Evolutionary conservation across 2,329 filamentous ascomycete species (phyloP).

Genomic region (Emericellopsis cladophorae): DNA sequence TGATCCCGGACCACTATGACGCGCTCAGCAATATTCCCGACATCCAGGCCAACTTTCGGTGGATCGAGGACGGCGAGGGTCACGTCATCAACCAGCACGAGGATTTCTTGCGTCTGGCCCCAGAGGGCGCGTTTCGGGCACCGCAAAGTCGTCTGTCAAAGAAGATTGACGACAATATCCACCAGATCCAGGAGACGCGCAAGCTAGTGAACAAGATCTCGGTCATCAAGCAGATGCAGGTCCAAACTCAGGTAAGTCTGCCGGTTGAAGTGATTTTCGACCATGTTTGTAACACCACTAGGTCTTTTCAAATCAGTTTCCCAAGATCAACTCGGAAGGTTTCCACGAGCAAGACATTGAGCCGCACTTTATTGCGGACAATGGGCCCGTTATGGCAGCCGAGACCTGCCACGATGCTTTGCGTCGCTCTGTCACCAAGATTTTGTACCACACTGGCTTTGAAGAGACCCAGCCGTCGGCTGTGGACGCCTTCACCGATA

Average conservation of each 20-base stretch:
- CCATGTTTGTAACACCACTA: constrained; percentile 17
- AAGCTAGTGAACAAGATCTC: constrained; percentile 94
- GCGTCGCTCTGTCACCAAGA: constrained; percentile 82
- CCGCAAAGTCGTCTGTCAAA: constrained; percentile 61
- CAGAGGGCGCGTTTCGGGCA: constrained; percentile 61
- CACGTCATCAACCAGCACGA: constrained; percentile 80
- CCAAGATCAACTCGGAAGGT: constrained; percentile 84
- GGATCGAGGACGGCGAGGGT: constrained; percentile 82
- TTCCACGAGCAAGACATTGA: constrained; percentile 81
- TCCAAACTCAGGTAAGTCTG: constrained; percentile 72
- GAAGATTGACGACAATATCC: constrained; percentile 82
- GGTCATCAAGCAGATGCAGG: constrained; percentile 98
- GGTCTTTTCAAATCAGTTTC: constrained; percentile 97
- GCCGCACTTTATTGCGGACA: constrained; percentile 78
- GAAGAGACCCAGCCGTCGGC: constrained; percentile 95
- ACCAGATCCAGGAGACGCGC: constrained; percentile 90
- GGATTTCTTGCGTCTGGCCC: constrained; percentile 69
- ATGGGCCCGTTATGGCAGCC: constrained; percentile 76
- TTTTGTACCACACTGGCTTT: constrained; percentile 93
- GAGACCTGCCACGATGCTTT: constrained; percentile 73
- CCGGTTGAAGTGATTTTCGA: neutral
- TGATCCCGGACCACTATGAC: constrained; percentile 92
- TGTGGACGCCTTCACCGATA: constrained; percentile 77
- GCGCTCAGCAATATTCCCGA: constrained; percentile 76
- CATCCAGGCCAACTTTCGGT: constrained; percentile 63